Conservation (phyloP, 345 rosid genomes). For the Syzygium grande region DNA sequence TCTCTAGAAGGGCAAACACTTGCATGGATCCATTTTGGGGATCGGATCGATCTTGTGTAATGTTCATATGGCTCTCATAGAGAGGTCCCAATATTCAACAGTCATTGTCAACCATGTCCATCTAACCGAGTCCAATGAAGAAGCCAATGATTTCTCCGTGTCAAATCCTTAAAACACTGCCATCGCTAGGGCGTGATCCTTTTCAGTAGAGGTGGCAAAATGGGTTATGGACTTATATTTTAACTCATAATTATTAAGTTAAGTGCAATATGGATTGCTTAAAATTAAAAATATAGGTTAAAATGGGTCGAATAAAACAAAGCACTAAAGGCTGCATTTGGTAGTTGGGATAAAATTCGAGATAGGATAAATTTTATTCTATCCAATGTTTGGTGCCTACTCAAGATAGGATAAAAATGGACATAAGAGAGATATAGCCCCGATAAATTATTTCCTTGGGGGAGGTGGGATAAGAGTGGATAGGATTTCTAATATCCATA, state of each 20-base stretch:
- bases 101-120: too few relatives aligned
- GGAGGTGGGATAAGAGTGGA: too few relatives aligned
- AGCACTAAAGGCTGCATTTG: too few relatives aligned
- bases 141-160: rapidly evolving
- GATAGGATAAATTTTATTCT: background rate
- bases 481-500: too few relatives aligned
- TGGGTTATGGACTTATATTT: background rate
- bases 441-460: too few relatives aligned
- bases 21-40: background rate
- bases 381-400: too few relatives aligned
- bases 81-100: background rate
- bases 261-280: background rate
- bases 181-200: background rate
- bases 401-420: too few relatives aligned
- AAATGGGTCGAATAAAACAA: background rate
- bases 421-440: too few relatives aligned
- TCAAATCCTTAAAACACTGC: background rate
- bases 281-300: background rate
- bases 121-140: too few relatives aligned
- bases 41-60: background rate
- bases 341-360: too few relatives aligned
- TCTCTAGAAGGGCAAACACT: background rate
- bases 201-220: background rate
- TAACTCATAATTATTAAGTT: background rate
- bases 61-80: rapidly evolving